These are phyloP conservation scores for Leccinum uliginosum DNA, from an alignment of 768 basidiomycete species.

Conservation along the genomic window DNA sequence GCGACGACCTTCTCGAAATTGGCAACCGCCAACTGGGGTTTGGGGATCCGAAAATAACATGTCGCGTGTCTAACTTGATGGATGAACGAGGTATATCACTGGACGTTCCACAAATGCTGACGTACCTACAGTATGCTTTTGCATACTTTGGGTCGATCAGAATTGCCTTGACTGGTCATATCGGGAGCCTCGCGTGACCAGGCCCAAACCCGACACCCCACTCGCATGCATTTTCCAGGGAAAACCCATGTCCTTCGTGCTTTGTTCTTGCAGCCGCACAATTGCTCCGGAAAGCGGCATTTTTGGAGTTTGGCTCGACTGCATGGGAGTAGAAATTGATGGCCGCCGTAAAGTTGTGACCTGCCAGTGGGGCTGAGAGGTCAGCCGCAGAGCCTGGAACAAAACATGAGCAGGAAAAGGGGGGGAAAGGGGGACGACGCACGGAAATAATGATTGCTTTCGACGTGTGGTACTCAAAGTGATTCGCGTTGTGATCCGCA, in stretches of 20 bases:
- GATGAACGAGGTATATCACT: background rate
- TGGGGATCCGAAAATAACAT: slow-evolving; percentile 86
- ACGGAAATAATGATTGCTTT: slow-evolving; percentile 22
- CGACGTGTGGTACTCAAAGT: slow-evolving; percentile 22
- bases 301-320: no score
- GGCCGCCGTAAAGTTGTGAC: no score
- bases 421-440: slow-evolving; percentile 1
- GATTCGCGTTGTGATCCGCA: background rate
- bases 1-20: slow-evolving; percentile 84
- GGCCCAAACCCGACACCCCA: slow-evolving; percentile 15
- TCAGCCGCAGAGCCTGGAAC: background rate
- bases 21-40: slow-evolving; percentile 77
- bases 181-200: slow-evolving; percentile 15
- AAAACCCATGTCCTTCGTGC: slow-evolving; percentile 66
- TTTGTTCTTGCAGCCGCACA: no score
- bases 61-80: slow-evolving; percentile 64
- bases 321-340: no score
- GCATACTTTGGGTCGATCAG: slow-evolving; percentile 83
- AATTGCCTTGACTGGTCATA: slow-evolving; percentile 68
- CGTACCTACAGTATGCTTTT: slow-evolving; percentile 83
- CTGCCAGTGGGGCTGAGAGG: no score
- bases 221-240: slow-evolving; percentile 81
- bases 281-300: no score
- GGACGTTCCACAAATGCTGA: background rate
- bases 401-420: background rate